Percentiles rank a stretch among this genome's conserved stretches.
Evolutionary conservation across 768 basidiomycete genomes (phyloP).

Genomic region (Amanita exitialis): DNA sequence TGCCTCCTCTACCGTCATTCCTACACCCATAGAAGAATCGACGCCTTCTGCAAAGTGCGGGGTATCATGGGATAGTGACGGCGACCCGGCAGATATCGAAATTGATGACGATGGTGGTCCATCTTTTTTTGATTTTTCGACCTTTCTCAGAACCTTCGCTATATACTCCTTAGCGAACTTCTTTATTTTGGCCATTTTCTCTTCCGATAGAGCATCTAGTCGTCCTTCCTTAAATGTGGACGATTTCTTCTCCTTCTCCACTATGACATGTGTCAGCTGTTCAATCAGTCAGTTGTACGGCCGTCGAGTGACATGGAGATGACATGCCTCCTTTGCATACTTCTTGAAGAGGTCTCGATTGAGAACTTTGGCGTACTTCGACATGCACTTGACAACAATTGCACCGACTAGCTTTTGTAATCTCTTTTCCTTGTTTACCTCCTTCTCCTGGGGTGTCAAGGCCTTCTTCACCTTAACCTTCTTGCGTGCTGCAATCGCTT

Average conservation of each 20-base stretch:
- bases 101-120: constrained; percentile 15
- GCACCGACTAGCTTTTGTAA: constrained; percentile 76
- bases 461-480: constrained; percentile 32
- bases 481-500: constrained; percentile 21
- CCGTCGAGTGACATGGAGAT: background rate
- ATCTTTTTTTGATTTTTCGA: constrained; percentile 40
- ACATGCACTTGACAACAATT: constrained; percentile 90
- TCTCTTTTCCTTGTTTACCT: constrained; percentile 71
- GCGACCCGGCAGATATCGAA: constrained; percentile 18
- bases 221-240: constrained; percentile 63
- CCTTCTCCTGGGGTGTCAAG: constrained; percentile 46
- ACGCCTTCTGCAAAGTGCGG: constrained; percentile 29
- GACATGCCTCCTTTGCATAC: constrained; percentile 83
- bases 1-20: constrained; percentile 12
- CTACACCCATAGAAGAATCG: constrained; percentile 27
- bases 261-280: constrained; percentile 77
- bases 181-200: constrained; percentile 85
- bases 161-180: constrained; percentile 91
- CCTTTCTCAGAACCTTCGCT: constrained; percentile 61
- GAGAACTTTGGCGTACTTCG: constrained; percentile 71
- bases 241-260: constrained; percentile 95
- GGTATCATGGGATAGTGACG: constrained; percentile 30
- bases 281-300: constrained; percentile 2
- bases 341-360: constrained; percentile 84
- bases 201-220: constrained; percentile 72